Conservation (phyloP, 306 rosid species). For the Cucurbita moschata region DNA sequence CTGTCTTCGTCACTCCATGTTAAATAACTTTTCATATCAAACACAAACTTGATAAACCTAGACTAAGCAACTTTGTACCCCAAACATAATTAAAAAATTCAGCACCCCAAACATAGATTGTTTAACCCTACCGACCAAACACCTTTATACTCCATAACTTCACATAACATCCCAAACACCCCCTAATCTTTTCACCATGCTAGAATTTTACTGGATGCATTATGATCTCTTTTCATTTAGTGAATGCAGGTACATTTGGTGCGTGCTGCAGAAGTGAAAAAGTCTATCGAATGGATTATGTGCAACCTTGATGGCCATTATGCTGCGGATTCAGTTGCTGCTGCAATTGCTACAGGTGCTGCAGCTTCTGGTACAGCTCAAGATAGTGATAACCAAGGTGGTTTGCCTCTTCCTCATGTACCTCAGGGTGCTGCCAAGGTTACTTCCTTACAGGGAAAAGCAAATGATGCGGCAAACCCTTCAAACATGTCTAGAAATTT, state of each 20-base stretch:
- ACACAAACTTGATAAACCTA: too few species aligned
- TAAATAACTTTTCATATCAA: too few species aligned
- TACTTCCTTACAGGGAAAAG: slow-evolving; percentile 48
- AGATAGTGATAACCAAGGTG: slow-evolving; percentile 39
- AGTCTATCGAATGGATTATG: slow-evolving; percentile 92
- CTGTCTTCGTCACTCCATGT: too few species aligned
- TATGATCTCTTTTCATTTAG: slow-evolving; percentile 30
- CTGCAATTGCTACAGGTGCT: slow-evolving; percentile 83
- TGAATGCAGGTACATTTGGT: slow-evolving; percentile 99
- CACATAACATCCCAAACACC: too few species aligned
- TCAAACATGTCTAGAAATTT: slow-evolving; percentile 80
- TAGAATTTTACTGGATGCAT: background rate
- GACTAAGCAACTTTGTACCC: too few species aligned
- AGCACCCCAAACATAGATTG: too few species aligned
- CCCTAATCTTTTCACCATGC: background rate
- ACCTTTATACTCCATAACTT: too few species aligned
- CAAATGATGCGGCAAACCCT: slow-evolving; percentile 54
- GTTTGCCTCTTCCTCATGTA: slow-evolving; percentile 29
- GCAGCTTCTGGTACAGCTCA: slow-evolving; percentile 56
- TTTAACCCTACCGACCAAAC: too few species aligned
- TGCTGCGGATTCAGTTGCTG: slow-evolving; percentile 90
- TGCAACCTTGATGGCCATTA: slow-evolving; percentile 81
- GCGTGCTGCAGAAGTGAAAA: slow-evolving; percentile 95
- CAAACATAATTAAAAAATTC: too few species aligned
- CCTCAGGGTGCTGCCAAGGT: slow-evolving; percentile 39